Base-by-base conservation (phyloP, 495 filamentous ascomycete species). In the Mycothermus thermophilus region DNA sequence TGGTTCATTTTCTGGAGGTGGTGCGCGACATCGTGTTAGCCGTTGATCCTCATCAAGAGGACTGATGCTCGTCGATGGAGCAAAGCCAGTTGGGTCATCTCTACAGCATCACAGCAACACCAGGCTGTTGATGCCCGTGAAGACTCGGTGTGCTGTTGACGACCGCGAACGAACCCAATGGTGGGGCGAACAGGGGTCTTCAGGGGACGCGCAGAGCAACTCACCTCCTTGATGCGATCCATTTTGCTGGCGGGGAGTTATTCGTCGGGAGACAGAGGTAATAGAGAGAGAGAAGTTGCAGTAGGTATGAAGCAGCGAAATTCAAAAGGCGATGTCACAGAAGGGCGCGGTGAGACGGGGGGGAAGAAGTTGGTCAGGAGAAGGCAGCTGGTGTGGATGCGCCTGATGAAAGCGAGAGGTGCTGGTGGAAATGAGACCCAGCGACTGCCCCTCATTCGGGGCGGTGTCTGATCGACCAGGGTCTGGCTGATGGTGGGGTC, bases 1-100 rank as follows among this genome's bases (percentile, higher is more conserved):
- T 74, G 64, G 66, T 74, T 77, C 81, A 97, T 85, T 79, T 83
- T 85, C 90, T 97, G 48, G 12, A 27, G 6, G n/a, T n/a, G n/a
- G n/a, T 9, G 13, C 21, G 41, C 19, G 35, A 14, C 32, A 35
- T 30, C 11, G 21, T 22, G 42, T 46, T 42, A 44, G 52, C 49
- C 39, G 47, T n/a, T n/a, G n/a, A n/a, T n/a, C n/a, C n/a, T n/a
- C n/a, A n/a, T n/a, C n/a, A n/a, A n/a, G n/a, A n/a, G n/a, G n/a
- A n/a, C n/a, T n/a, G n/a, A n/a, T n/a, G n/a, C n/a, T n/a, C n/a
- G n/a, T n/a, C n/a, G n/a, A n/a, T n/a, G n/a, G n/a, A n/a, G n/a
- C n/a, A n/a, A n/a, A n/a, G n/a, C n/a, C n/a, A n/a, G n/a, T n/a
- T n/a, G n/a, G 18, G 18, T 10, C 11, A 16, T 0, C 12, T 10